phyloP scores from a whole-genome alignment of 148 eudicot species.

The Diospyros kaki region DNA sequence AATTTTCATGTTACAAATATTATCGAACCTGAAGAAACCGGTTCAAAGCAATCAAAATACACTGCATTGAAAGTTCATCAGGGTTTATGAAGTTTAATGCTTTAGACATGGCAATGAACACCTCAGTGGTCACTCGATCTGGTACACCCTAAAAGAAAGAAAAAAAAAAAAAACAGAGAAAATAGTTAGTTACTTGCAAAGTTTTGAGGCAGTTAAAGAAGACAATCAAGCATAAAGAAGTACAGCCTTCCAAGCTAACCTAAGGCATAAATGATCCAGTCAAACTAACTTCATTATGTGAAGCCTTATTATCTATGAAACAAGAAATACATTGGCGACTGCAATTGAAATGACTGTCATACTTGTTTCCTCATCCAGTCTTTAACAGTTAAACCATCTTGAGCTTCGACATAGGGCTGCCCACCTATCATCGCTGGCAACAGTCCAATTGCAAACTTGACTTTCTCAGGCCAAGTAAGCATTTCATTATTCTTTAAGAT shows the following conservation, averaged over 20 bases:
- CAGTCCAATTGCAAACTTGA: slow-evolving; percentile 94
- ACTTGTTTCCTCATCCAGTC: slow-evolving; percentile 99
- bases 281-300: slow-evolving; percentile 4
- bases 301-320: slow-evolving; percentile 8
- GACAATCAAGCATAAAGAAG: not conserved
- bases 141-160: slow-evolving; percentile 67
- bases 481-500: slow-evolving; percentile 94
- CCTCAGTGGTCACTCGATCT: slow-evolving; percentile 94
- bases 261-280: slow-evolving; percentile 1
- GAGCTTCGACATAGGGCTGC: slow-evolving; percentile 94
- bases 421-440: slow-evolving; percentile 97
- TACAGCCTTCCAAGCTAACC: not conserved
- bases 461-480: slow-evolving; percentile 98
- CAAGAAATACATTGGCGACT: slow-evolving; percentile 2
- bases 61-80: slow-evolving; percentile 98
- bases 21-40: slow-evolving; percentile 81
- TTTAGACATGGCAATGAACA: slow-evolving; percentile 99
- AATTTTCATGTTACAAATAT: not conserved
- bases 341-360: slow-evolving; percentile 23
- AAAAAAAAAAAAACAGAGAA: not conserved
- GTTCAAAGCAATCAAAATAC: slow-evolving; percentile 94
- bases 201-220: not conserved
- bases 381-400: slow-evolving; percentile 88
- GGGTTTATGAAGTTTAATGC: slow-evolving; percentile 98
- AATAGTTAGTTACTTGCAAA: not conserved